phyloP scores from a whole-genome alignment of 169 alveolate species.

The Eimeria nieschulzi region DNA sequence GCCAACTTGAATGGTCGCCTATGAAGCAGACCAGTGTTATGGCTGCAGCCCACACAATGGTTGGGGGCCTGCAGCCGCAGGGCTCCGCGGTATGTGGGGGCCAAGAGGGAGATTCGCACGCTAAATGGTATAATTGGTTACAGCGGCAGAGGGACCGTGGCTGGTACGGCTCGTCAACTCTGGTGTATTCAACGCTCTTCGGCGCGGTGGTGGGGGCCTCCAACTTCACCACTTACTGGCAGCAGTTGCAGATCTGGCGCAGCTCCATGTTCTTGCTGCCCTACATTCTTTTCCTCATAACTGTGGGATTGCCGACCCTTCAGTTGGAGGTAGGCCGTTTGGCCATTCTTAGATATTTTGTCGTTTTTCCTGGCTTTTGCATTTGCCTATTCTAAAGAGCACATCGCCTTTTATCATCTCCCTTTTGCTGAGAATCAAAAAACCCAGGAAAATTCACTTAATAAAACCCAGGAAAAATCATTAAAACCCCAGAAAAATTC shows the following conservation, averaged over 20 bases:
- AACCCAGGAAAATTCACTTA: too few species aligned
- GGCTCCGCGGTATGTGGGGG: not conserved
- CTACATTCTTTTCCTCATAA: slow-evolving; percentile 51
- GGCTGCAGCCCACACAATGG: not conserved
- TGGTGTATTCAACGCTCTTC: slow-evolving; percentile 59
- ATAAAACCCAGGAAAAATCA: too few species aligned
- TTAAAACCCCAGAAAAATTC: not conserved
- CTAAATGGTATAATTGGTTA: slow-evolving; percentile 61
- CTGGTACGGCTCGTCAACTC: slow-evolving; percentile 54
- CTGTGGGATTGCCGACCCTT: slow-evolving; percentile 62
- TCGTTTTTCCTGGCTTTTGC: not conserved
- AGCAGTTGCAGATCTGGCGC: slow-evolving; percentile 64
- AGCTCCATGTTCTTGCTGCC: slow-evolving; percentile 72
- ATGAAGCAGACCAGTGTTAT: not conserved
- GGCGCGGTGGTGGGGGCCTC: slow-evolving; percentile 71
- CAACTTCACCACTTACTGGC: slow-evolving; percentile 67
- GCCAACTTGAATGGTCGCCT: slow-evolving; percentile 8
- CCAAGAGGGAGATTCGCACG: slow-evolving; percentile 60
- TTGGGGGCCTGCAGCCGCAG: not conserved
- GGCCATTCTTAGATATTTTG: not conserved
- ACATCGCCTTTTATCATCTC: too few species aligned
- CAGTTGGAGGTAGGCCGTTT: slow-evolving; percentile 68
- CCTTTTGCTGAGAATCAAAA: too few species aligned
- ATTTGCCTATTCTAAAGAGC: too few species aligned
- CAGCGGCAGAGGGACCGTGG: slow-evolving; percentile 70